A percentile compares a stretch with the other conserved stretches of the same genome.
These are phyloP conservation scores for Salix brachista DNA, from an alignment of 345 rosid genomes.

Conservation along the genomic window DNA sequence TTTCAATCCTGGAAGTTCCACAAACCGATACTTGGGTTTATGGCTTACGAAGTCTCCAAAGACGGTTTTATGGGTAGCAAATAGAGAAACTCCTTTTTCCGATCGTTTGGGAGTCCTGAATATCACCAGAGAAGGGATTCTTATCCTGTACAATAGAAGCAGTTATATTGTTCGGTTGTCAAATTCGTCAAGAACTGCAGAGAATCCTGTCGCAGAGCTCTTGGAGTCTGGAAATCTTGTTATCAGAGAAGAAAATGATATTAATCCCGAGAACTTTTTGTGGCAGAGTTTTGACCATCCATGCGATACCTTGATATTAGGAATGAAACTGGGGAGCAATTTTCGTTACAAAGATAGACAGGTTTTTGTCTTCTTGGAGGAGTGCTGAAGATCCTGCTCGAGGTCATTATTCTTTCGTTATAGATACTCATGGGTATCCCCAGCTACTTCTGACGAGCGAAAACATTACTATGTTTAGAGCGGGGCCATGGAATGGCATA, in stretches of 20 bases:
- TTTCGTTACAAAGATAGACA: no score
- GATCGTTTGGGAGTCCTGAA: neutral
- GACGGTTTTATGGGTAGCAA: neutral
- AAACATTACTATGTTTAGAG: neutral
- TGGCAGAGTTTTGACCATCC: no score
- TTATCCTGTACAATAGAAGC: neutral
- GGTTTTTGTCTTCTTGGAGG: conserved; percentile 5
- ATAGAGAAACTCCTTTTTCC: neutral
- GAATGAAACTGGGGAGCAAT: no score
- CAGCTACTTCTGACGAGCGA: conserved; percentile 7
- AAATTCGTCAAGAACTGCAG: no score
- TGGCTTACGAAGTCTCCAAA: neutral
- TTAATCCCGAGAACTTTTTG: no score
- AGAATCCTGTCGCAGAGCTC: no score
- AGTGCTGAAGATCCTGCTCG: conserved; percentile 8
- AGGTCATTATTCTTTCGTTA: conserved; percentile 1
- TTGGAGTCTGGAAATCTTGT: no score
- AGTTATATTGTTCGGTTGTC: no score
- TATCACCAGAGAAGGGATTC: neutral
- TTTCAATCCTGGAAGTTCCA: neutral
- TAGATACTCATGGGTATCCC: conserved; percentile 23
- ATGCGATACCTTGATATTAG: no score
- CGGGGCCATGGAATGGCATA: conserved; percentile 23
- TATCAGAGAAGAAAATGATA: no score
- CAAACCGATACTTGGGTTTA: neutral